phyloP scores from a whole-genome alignment of 2,329 filamentous ascomycete species.

The Fusarium setosum region DNA sequence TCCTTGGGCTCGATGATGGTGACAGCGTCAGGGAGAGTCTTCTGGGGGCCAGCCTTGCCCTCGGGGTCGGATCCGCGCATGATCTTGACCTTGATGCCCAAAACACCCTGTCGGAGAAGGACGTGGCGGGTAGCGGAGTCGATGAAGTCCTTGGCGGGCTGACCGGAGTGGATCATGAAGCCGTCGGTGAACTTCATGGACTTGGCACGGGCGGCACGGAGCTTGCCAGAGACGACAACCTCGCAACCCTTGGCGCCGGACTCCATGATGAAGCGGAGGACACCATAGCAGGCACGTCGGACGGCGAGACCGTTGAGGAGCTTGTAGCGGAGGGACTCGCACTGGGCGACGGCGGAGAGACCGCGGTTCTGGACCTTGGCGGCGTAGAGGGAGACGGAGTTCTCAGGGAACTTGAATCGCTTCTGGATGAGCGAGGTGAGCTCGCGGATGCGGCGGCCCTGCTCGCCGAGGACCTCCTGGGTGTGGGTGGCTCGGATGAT shows the following conservation, averaged over 20 bases:
- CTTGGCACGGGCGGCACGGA: slow-evolving; percentile 98
- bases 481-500: slow-evolving; percentile 99
- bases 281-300: slow-evolving; percentile 99
- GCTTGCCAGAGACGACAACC: slow-evolving; percentile 99
- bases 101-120: slow-evolving; percentile 98
- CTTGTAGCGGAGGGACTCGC: slow-evolving; percentile 99
- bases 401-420: slow-evolving; percentile 99
- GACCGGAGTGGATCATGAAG: slow-evolving; percentile 99
- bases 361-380: slow-evolving; percentile 99
- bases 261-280: slow-evolving; percentile 99
- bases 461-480: slow-evolving; percentile 99
- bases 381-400: slow-evolving; percentile 99
- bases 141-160: slow-evolving; percentile 99
- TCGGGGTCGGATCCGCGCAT: slow-evolving; percentile 99
- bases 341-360: slow-evolving; percentile 99
- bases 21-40: slow-evolving; percentile 97
- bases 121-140: slow-evolving; percentile 99
- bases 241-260: slow-evolving; percentile 99
- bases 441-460: slow-evolving; percentile 99
- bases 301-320: slow-evolving; percentile 99
- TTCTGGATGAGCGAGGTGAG: slow-evolving; percentile 99
- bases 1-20: slow-evolving; percentile 99
- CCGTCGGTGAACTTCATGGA: slow-evolving; percentile 99
- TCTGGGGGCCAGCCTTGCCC: slow-evolving; percentile 97
- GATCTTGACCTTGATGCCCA: slow-evolving; percentile 99